Evolutionary conservation across 164 flowering plant species (phyloP).

Genomic region (Dillenia turbinata): DNA sequence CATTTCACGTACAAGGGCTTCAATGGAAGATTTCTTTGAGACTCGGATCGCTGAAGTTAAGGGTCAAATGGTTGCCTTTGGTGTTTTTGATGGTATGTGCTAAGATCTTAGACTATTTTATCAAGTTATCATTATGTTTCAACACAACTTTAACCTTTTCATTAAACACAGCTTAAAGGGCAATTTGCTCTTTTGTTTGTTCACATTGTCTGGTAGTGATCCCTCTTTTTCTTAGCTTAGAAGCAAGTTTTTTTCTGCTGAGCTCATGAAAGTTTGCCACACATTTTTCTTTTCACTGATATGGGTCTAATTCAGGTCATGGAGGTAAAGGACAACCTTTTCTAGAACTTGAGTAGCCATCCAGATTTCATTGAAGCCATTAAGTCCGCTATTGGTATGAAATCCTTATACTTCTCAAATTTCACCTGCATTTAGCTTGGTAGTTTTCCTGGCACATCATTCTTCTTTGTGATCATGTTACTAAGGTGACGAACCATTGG

Average conservation of each 20-base stretch:
- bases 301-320: constrained; percentile 47
- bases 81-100: constrained; percentile 73
- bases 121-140: too few relatives aligned
- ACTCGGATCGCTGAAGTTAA: constrained; percentile 62
- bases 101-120: neutral
- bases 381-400: constrained; percentile 71
- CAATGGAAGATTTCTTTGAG: constrained; percentile 85
- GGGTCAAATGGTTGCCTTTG: constrained; percentile 85
- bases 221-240: too few relatives aligned
- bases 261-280: too few relatives aligned
- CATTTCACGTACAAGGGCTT: constrained; percentile 27
- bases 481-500: neutral
- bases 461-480: neutral
- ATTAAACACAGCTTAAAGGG: too few relatives aligned
- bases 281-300: constrained; percentile 4
- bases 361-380: constrained; percentile 66
- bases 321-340: constrained; percentile 83
- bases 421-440: neutral
- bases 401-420: neutral
- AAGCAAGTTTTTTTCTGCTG: too few relatives aligned
- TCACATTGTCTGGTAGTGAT: neutral
- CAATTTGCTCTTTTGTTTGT: neutral
- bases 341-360: constrained; percentile 63
- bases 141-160: too few relatives aligned
- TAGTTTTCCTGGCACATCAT: neutral